A percentile compares a stretch with the other conserved stretches of the same genome.
phyloP scores from a whole-genome alignment of 1,284 basidiomycete species.

The Microbotryum silenes-acaulis region DNA sequence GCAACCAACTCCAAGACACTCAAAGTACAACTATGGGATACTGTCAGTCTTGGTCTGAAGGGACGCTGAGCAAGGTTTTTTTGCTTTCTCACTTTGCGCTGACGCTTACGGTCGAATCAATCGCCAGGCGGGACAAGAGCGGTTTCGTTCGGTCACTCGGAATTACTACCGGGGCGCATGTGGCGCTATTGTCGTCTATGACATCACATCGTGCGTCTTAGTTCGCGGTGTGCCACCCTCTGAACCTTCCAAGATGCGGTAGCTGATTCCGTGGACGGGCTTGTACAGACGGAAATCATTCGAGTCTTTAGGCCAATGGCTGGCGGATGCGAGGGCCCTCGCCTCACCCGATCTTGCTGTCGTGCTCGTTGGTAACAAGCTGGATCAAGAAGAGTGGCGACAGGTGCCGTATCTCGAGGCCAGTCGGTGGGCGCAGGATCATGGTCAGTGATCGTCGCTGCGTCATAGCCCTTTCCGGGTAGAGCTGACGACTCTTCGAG shows the following conservation, averaged over 20 bases:
- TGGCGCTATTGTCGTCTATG: conserved; percentile 87
- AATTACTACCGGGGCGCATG: conserved; percentile 95
- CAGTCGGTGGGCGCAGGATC: conserved; percentile 86
- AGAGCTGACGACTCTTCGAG: no score
- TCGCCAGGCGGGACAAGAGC: conserved; percentile 71
- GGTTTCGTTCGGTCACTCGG: conserved; percentile 92
- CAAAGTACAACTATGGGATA: conserved; percentile 76
- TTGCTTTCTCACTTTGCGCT: no score
- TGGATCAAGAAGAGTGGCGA: conserved; percentile 84
- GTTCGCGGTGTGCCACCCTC: not conserved
- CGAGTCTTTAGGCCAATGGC: conserved; percentile 55
- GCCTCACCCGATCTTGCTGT: conserved; percentile 78
- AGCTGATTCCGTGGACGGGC: not conserved
- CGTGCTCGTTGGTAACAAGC: conserved; percentile 91
- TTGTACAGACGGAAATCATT: conserved; percentile 32
- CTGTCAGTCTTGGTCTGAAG: conserved; percentile 38
- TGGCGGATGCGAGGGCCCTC: conserved; percentile 81
- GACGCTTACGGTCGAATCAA: not conserved
- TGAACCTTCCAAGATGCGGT: not conserved
- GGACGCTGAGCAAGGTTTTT: no score
- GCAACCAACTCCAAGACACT: conserved; percentile 30
- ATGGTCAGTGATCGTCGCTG: conserved; percentile 52
- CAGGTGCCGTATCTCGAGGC: conserved; percentile 93
- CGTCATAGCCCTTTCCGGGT: not conserved
- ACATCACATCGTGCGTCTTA: conserved; percentile 57